phyloP scores from a whole-genome alignment of 2,329 filamentous ascomycete genomes.

The Epichloe glyceriae region DNA sequence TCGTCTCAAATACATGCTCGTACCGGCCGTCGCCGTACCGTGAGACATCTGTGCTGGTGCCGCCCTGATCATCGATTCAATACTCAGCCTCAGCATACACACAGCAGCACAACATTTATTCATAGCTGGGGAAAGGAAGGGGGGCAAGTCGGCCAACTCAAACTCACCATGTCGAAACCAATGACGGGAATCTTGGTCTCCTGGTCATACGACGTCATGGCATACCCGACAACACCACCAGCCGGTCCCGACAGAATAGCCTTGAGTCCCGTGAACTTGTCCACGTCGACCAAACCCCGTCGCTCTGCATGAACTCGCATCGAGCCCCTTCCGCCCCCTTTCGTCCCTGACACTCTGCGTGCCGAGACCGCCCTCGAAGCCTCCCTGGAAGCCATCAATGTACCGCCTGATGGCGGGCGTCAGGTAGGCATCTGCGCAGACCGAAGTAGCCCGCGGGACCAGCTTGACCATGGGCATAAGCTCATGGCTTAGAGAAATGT shows the following conservation, averaged over 20 bases:
- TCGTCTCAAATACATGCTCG: slow-evolving; percentile 52
- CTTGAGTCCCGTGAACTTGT: slow-evolving; percentile 53
- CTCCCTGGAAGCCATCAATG: slow-evolving; percentile 21
- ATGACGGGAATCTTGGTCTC: slow-evolving; percentile 57
- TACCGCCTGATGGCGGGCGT: slow-evolving; percentile 25
- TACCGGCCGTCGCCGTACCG: slow-evolving; percentile 39
- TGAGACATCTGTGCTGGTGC: slow-evolving; percentile 65
- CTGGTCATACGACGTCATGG: slow-evolving; percentile 57
- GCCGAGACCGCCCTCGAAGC: slow-evolving; percentile 23
- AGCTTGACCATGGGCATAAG: slow-evolving; percentile 31
- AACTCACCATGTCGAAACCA: slow-evolving; percentile 50
- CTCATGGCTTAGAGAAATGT: slow-evolving; percentile 23
- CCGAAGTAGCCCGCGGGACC: slow-evolving; percentile 30
- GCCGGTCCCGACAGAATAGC: slow-evolving; percentile 63
- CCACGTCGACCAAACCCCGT: slow-evolving; percentile 39
- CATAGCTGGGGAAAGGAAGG: not conserved
- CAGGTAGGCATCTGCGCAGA: slow-evolving; percentile 30
- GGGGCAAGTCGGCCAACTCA: not conserved
- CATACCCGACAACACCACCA: slow-evolving; percentile 67
- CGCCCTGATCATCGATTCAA: slow-evolving; percentile 20
- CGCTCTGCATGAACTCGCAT: slow-evolving; percentile 63
- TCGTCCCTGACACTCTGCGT: slow-evolving; percentile 55
- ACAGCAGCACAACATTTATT: too few relatives aligned
- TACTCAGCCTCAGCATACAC: too few relatives aligned
- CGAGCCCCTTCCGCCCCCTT: slow-evolving; percentile 34